These are phyloP conservation scores for Calonectria fujianensis DNA, from an alignment of 2,329 filamentous ascomycete species.

Conservation along the genomic window DNA sequence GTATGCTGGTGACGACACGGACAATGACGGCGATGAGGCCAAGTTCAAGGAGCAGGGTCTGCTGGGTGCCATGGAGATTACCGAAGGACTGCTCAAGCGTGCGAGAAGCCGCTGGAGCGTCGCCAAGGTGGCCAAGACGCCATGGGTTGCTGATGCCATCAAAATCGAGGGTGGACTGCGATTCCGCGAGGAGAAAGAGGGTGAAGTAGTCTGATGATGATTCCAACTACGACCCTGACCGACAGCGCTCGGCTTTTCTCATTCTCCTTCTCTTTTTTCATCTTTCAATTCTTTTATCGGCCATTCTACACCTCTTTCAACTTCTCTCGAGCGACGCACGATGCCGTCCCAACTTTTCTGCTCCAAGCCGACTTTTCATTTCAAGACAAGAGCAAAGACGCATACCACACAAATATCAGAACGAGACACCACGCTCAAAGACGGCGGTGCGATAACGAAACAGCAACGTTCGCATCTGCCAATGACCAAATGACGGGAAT, in stretches of 20 bases:
- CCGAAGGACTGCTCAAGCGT: slow-evolving; percentile 89
- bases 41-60: slow-evolving; percentile 80
- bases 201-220: slow-evolving; percentile 68
- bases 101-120: slow-evolving; percentile 86
- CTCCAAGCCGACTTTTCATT: slow-evolving; percentile 28
- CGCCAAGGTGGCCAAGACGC: slow-evolving; percentile 80
- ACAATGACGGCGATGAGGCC: slow-evolving; percentile 82
- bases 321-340: slow-evolving; percentile 27
- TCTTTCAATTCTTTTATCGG: slow-evolving; percentile 20
- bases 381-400: slow-evolving; percentile 30
- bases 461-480: slow-evolving; percentile 25
- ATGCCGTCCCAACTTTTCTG: slow-evolving; percentile 24
- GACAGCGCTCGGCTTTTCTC: slow-evolving; percentile 17
- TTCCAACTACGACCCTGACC: neutral
- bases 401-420: slow-evolving; percentile 28
- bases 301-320: slow-evolving; percentile 19
- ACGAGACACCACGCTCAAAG: slow-evolving; percentile 33
- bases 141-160: slow-evolving; percentile 87
- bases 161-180: slow-evolving; percentile 77
- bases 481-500: slow-evolving; percentile 40
- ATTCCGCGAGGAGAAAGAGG: slow-evolving; percentile 76
- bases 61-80: slow-evolving; percentile 85
- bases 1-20: slow-evolving; percentile 88
- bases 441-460: slow-evolving; percentile 38
- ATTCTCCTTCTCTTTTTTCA: slow-evolving; percentile 27